Evolutionary conservation across 805 yeast species (phyloP).

Genomic region (Ascoidea tarda): DNA sequence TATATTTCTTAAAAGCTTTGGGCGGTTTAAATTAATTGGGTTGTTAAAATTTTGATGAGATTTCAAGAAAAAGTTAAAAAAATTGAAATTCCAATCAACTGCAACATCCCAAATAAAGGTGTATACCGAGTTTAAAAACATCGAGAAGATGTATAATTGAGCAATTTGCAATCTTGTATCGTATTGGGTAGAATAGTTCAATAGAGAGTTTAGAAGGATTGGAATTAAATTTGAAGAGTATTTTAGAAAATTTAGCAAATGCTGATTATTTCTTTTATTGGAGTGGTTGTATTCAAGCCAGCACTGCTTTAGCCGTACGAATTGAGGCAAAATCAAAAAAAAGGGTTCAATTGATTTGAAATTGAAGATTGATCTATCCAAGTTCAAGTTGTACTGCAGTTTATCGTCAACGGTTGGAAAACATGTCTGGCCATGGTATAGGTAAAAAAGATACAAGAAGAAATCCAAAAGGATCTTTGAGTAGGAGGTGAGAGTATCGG

Average conservation of each 20-base stretch:
- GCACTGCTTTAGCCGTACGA: slow-evolving; percentile 78
- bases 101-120: slow-evolving; percentile 82
- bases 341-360: slow-evolving; percentile 19
- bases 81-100: slow-evolving; percentile 74
- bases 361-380: not conserved
- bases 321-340: slow-evolving; percentile 38
- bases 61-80: slow-evolving; percentile 21
- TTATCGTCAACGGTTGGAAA: slow-evolving; percentile 13
- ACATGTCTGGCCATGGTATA: slow-evolving; percentile 22
- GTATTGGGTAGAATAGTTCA: slow-evolving; percentile 9
- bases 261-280: slow-evolving; percentile 29
- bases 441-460: slow-evolving; percentile 36
- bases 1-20: slow-evolving; percentile 14
- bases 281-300: slow-evolving; percentile 46
- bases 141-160: slow-evolving; percentile 18
- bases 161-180: slow-evolving; percentile 1
- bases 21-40: slow-evolving; percentile 6
- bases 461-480: slow-evolving; percentile 65
- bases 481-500: slow-evolving; percentile 80
- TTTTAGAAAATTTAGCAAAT: slow-evolving; percentile 60
- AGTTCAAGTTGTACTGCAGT: not conserved
- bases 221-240: slow-evolving; percentile 53
- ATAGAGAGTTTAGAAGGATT: slow-evolving; percentile 25
- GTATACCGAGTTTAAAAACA: slow-evolving; percentile 55
- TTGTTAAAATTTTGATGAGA: slow-evolving; percentile 11